Evolutionary conservation across 2,329 filamentous ascomycete species (phyloP).

Genomic region (Pseudogymnoascus sp.): DNA sequence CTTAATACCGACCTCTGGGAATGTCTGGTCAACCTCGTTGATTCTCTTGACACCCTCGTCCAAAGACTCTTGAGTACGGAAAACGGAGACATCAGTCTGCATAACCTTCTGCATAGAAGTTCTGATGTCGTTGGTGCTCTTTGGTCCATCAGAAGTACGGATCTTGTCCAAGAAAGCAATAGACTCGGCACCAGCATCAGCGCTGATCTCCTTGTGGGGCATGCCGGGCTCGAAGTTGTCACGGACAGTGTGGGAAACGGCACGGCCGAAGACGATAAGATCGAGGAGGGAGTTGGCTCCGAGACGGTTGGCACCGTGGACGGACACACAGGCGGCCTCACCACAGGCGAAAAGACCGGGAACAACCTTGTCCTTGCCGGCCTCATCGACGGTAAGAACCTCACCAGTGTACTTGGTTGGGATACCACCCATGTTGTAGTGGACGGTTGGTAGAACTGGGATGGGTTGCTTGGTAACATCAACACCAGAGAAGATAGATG

Average conservation of each 20-base stretch:
- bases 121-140: slow-evolving; percentile 81
- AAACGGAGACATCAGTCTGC: slow-evolving; percentile 95
- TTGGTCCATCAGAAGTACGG: slow-evolving; percentile 75
- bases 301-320: slow-evolving; percentile 95
- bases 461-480: slow-evolving; percentile 97
- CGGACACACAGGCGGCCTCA: slow-evolving; percentile 94
- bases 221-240: slow-evolving; percentile 84
- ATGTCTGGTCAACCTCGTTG: slow-evolving; percentile 71
- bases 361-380: slow-evolving; percentile 86
- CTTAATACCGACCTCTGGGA: slow-evolving; percentile 83
- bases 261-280: slow-evolving; percentile 94
- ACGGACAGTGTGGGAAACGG: slow-evolving; percentile 92
- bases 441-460: slow-evolving; percentile 89
- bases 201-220: slow-evolving; percentile 68
- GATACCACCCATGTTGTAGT: slow-evolving; percentile 99
- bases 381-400: slow-evolving; percentile 79
- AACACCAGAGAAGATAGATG: slow-evolving; percentile 92
- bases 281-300: slow-evolving; percentile 98
- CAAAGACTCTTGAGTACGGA: slow-evolving; percentile 88
- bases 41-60: slow-evolving; percentile 91
- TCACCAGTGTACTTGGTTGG: slow-evolving; percentile 96
- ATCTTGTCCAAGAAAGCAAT: slow-evolving; percentile 81
- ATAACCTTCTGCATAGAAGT: slow-evolving; percentile 95
- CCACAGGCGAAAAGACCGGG: slow-evolving; percentile 93
- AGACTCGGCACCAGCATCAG: slow-evolving; percentile 81